Conservation (phyloP, 345 rosid species). For the Salix dunnii region DNA sequence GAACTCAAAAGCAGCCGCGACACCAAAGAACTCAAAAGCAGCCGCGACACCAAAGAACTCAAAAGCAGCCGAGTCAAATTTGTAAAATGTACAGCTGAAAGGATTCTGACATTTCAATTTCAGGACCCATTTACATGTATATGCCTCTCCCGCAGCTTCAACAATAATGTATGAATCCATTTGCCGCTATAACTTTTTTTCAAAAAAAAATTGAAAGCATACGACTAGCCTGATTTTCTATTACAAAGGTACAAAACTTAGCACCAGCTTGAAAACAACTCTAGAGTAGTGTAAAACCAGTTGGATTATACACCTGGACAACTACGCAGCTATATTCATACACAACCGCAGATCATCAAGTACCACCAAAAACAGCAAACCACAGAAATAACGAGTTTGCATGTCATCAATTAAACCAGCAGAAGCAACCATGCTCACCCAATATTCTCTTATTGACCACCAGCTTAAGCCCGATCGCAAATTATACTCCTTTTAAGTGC, state of each 20-base stretch:
- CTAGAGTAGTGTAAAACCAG: conserved; percentile 4
- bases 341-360: conserved; percentile 18
- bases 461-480: conserved; percentile 14
- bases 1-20: too few species aligned
- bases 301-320: conserved; percentile 17
- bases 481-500: conserved; percentile 5
- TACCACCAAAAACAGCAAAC: conserved; percentile 7
- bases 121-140: conserved; percentile 17
- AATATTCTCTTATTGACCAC: conserved; percentile 6
- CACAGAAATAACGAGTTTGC: conserved; percentile 3
- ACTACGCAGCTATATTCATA: conserved; percentile 10
- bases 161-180: background rate
- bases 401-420: conserved; percentile 19
- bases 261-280: conserved; percentile 13
- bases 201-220: background rate
- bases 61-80: background rate
- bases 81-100: background rate
- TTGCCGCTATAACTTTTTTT: background rate
- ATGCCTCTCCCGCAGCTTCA: conserved; percentile 9
- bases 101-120: background rate
- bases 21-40: too few species aligned
- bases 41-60: too few species aligned
- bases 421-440: conserved; percentile 29
- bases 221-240: conserved; percentile 28
- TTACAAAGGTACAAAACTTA: conserved; percentile 20